phyloP scores from a whole-genome alignment of 2,329 filamentous ascomycete genomes.

The Pseudopyricularia cyperi region DNA sequence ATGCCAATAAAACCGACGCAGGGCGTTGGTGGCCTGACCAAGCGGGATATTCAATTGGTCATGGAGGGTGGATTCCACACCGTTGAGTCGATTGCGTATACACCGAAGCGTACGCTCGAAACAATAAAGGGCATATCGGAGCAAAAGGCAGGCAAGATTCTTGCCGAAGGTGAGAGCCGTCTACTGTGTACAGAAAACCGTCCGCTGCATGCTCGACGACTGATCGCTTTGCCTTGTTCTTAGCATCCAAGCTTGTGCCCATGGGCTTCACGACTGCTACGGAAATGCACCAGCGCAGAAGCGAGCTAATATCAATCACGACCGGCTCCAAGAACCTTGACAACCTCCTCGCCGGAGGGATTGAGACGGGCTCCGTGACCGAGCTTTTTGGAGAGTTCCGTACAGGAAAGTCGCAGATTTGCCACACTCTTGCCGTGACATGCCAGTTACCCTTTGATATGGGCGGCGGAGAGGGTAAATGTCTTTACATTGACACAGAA shows the following conservation, averaged over 20 bases:
- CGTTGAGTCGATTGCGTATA: conserved; percentile 92
- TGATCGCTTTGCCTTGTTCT: background rate
- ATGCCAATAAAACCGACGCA: conserved; percentile 19
- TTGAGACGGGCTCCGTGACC: conserved; percentile 95
- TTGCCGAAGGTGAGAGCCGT: conserved; percentile 59
- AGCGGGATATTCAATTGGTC: conserved; percentile 86
- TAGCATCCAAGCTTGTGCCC: conserved; percentile 88
- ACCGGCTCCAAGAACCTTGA: conserved; percentile 97
- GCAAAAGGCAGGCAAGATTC: conserved; percentile 84
- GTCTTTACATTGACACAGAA: conserved; percentile 96
- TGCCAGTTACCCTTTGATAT: conserved; percentile 97
- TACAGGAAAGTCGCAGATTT: conserved; percentile 97
- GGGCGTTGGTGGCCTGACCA: conserved; percentile 83
- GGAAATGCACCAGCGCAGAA: conserved; percentile 95
- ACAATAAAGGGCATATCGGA: conserved; percentile 98
- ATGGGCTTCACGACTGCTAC: conserved; percentile 99
- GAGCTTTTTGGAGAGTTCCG: conserved; percentile 97
- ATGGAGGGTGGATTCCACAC: conserved; percentile 90
- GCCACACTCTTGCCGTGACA: conserved; percentile 95
- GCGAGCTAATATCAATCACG: conserved; percentile 94
- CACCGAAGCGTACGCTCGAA: conserved; percentile 67
- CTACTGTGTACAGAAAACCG: background rate
- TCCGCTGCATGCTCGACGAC: background rate
- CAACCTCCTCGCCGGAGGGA: conserved; percentile 81
- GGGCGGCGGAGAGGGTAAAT: conserved; percentile 97